Base-by-base conservation (phyloP, 768 basidiomycete species). In the Harrya chromipes region DNA sequence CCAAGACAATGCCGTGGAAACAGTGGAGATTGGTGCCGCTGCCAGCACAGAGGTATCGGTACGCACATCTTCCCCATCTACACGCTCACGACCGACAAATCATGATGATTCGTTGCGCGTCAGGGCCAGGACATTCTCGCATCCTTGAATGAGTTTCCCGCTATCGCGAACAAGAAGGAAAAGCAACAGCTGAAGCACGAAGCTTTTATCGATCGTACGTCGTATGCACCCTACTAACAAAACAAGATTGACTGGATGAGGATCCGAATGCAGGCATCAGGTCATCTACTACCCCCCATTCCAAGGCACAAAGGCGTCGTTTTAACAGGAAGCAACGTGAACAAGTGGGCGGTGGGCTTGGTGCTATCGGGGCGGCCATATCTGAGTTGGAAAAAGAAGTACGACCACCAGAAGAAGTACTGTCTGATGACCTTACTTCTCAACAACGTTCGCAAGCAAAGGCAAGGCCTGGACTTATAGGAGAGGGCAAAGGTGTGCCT, bases 231-330 rank as follows among this genome's bases (percentile, higher is more conserved):
- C 20, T 13, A 31, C 31, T 4, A 23, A 31, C 17, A 23, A 44
- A 14, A 11, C n/a, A 3, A 19, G 46, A 42, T 21, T 4, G 13
- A 27, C 11, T 43, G 21, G 29, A 47, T 35, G 40, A n/a, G n/a
- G 46, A 57, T 40, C 31, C 0, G 27, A 17, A 21, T 29, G 31
- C 49, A 83, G 81, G 72, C 7, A 66, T 90, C 39, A 79, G 76
- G 50, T 66, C 72, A 4, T 71, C 74, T 6, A 69, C 66, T 34
- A 68, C 74, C 1, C 81, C 81, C 17, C 82, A 85, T 61, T 90
- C 88, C 0, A 90, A 83, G 66, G 84, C 82, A 17, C 88, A 90
- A 60, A 72, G 69, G 38, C 79, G 87, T 20, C 81, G 88, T 26
- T 59, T 84, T 60, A 89, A 87, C 61, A 81, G 81, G 57, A 87